Evolutionary conservation across 2,329 filamentous ascomycete genomes (phyloP).

Genomic region (Thelonectria rubi): DNA sequence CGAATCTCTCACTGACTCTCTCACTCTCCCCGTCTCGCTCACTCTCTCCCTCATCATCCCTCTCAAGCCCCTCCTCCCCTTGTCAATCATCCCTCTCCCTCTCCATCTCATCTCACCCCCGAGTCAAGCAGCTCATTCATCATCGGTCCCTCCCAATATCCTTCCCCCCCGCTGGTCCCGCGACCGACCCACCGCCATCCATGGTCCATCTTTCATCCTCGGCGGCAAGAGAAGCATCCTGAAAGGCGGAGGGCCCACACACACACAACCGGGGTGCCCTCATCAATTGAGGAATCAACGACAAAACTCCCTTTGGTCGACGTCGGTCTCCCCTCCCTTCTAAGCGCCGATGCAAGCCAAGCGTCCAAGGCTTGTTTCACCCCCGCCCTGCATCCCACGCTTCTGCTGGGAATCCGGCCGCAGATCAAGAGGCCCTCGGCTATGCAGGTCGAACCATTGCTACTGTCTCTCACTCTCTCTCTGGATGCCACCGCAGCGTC

Average conservation of each 20-base stretch:
- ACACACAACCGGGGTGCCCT: background rate
- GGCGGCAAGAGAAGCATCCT: conserved; percentile 50
- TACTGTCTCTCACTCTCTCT: conserved; percentile 6
- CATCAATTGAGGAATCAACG: background rate
- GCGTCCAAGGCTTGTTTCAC: conserved; percentile 38
- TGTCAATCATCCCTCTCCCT: background rate
- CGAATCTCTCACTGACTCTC: too few species aligned
- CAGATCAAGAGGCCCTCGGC: conserved; percentile 51
- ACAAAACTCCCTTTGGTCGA: too few species aligned
- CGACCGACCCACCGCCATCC: conserved; percentile 33
- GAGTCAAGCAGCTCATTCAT: background rate
- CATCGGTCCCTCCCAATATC: conserved; percentile 12
- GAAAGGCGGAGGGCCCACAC: conserved; percentile 45
- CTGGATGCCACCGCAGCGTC: background rate
- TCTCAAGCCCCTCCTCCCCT: too few species aligned
- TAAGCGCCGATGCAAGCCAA: conserved; percentile 45
- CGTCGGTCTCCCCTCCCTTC: conserved; percentile 12
- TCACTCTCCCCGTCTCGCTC: too few species aligned
- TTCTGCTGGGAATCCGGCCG: conserved; percentile 47
- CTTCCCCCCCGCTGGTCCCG: conserved; percentile 29
- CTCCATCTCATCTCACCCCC: too few species aligned
- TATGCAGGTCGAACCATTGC: conserved; percentile 50
- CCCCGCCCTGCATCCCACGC: conserved; percentile 43
- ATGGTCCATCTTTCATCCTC: conserved; percentile 29
- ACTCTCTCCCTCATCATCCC: too few species aligned